Percentiles rank a stretch among this genome's conserved stretches.
Conservation (phyloP, 2,329 filamentous ascomycete genomes). For the Magnaporthiopsis incrustans region DNA sequence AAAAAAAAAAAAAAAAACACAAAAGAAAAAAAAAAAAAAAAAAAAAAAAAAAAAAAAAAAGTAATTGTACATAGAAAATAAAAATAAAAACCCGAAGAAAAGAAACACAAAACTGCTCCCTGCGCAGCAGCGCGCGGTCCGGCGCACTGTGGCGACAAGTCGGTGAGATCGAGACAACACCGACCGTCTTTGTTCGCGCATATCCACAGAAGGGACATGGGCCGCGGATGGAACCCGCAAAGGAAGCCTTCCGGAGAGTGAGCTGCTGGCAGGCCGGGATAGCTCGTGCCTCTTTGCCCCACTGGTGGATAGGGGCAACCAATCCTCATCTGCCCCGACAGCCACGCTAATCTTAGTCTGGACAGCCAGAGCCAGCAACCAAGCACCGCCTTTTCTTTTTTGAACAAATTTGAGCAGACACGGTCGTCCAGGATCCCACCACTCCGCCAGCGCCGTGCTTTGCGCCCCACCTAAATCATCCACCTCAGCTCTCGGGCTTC, state of each 20-base stretch:
- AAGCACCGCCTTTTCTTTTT: background rate
- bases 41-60: no score
- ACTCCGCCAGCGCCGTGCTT: background rate
- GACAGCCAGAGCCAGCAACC: background rate
- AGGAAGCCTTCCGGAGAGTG: background rate
- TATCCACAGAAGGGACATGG: background rate
- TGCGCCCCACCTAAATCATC: background rate
- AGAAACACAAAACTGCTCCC: background rate
- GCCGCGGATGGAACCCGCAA: background rate
- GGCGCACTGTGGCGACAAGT: background rate
- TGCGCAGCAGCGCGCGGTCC: background rate
- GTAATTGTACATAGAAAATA: no score
- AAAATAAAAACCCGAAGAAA: background rate
- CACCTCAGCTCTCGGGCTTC: background rate
- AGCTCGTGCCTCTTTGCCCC: background rate
- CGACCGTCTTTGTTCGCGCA: background rate
- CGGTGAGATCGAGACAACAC: background rate
- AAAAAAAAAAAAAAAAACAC: no score
- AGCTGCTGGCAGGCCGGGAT: background rate
- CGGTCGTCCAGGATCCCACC: background rate
- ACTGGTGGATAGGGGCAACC: background rate
- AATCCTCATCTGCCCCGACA: slow-evolving; percentile 8
- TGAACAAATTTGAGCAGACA: background rate
- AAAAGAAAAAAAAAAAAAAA: no score
- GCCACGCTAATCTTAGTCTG: slow-evolving; percentile 2